phyloP scores from a whole-genome alignment of 257 asterid species.

The Solanum lycopersicoides region DNA sequence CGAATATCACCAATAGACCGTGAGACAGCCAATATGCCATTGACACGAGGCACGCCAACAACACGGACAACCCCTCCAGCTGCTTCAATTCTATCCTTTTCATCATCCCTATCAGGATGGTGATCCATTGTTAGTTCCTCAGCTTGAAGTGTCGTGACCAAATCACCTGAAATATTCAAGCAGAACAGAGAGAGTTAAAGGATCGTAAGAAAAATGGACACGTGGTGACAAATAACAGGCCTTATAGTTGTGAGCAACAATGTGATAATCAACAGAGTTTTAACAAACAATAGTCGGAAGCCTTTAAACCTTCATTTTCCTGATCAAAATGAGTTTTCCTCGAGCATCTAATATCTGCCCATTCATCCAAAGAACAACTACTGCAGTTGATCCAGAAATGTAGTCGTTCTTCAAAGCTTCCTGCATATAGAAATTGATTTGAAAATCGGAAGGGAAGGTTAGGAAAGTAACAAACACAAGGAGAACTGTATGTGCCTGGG shows the following conservation, averaged over 20 bases:
- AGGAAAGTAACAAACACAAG: not conserved
- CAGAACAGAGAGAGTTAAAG: not conserved
- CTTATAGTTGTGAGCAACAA: not conserved
- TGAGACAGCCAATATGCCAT: slow-evolving; percentile 59
- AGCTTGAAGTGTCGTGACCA: slow-evolving; percentile 12
- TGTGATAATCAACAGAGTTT: not conserved
- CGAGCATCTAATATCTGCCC: slow-evolving; percentile 48
- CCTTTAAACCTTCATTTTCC: slow-evolving; percentile 24
- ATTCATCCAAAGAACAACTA: slow-evolving; percentile 35
- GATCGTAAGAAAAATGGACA: not conserved
- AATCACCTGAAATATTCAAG: slow-evolving; percentile 8
- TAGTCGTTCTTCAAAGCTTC: slow-evolving; percentile 47
- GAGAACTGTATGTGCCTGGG: slow-evolving; percentile 23
- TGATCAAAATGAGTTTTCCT: slow-evolving; percentile 6
- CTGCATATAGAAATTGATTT: slow-evolving; percentile 23
- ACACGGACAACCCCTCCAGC: slow-evolving; percentile 26
- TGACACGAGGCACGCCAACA: slow-evolving; percentile 55
- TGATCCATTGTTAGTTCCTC: slow-evolving; percentile 72
- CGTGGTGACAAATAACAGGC: not conserved
- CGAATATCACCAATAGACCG: slow-evolving; percentile 67
- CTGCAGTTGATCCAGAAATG: slow-evolving; percentile 53
- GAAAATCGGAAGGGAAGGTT: not conserved
- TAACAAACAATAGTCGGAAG: not conserved
- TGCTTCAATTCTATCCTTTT: slow-evolving; percentile 51
- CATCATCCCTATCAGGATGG: slow-evolving; percentile 60